These are phyloP conservation scores for Millerago galiae DNA, from an alignment of 805 yeast genomes.

Conservation along the genomic window DNA sequence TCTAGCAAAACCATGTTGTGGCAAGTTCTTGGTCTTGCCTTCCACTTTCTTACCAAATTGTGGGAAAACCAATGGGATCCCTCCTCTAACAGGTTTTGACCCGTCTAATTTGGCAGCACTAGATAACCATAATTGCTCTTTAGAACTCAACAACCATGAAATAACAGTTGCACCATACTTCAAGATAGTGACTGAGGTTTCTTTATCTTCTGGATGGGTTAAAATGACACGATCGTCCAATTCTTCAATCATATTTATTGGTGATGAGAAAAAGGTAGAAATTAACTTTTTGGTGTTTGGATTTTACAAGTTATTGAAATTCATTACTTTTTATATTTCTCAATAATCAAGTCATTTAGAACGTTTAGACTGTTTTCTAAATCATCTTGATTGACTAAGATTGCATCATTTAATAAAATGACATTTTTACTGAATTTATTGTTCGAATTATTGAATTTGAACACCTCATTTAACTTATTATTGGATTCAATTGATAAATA, in stretches of 20 bases:
- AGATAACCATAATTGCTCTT: constrained; percentile 81
- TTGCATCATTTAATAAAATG: constrained; percentile 3
- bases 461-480: neutral
- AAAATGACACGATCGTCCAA: constrained; percentile 56
- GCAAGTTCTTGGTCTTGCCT: constrained; percentile 58
- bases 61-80: constrained; percentile 95
- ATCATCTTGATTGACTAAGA: constrained; percentile 2
- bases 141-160: constrained; percentile 70
- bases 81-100: constrained; percentile 92
- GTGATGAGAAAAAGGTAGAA: neutral
- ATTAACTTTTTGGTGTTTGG: constrained; percentile 1
- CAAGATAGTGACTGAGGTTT: constrained; percentile 60
- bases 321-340: neutral
- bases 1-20: constrained; percentile 97
- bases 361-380: constrained; percentile 4
- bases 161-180: constrained; percentile 84
- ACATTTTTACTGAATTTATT: neutral
- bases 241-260: constrained; percentile 44
- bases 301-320: constrained; percentile 6
- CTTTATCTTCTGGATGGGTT: constrained; percentile 44
- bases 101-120: constrained; percentile 84
- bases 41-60: constrained; percentile 68
- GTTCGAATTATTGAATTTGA: constrained; percentile 1
- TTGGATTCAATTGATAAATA: constrained; percentile 1
- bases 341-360: constrained; percentile 1